Conservation (phyloP, 164 flowering plant genomes). For the Stephania japonica region DNA sequence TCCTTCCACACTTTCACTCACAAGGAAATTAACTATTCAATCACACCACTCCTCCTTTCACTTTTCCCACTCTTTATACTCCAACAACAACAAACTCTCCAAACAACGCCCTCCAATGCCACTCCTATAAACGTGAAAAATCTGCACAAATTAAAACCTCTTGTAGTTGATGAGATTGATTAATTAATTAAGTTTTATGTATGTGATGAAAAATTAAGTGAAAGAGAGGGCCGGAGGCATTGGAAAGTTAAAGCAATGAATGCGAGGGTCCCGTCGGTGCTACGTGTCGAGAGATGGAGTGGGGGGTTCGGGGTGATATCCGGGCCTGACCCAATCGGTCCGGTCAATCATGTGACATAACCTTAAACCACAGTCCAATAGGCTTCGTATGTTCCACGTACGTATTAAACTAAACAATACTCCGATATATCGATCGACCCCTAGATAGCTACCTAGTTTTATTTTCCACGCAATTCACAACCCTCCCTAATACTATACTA, state of each 20-base stretch:
- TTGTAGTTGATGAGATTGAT: no score
- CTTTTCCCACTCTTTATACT: not conserved
- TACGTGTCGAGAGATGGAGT: not conserved
- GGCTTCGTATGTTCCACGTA: not conserved
- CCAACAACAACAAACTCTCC: no score
- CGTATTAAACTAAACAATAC: no score
- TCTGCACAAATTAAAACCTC: no score
- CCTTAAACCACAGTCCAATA: not conserved
- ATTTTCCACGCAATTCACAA: not conserved
- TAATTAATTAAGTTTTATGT: no score
- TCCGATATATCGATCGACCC: no score
- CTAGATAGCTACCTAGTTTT: not conserved
- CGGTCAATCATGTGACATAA: conserved; percentile 1
- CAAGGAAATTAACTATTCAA: no score
- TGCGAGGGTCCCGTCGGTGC: not conserved
- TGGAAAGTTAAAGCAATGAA: no score
- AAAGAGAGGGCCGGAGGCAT: no score
- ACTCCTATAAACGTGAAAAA: no score
- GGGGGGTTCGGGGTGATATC: not conserved
- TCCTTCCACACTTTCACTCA: not conserved
- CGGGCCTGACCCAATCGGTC: not conserved
- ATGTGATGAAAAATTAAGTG: no score
- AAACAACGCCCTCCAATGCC: no score
- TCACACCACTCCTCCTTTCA: not conserved
- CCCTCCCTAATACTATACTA: not conserved